Conservation (phyloP, 1,284 basidiomycete species). For the Coriolopsis trogii region DNA sequence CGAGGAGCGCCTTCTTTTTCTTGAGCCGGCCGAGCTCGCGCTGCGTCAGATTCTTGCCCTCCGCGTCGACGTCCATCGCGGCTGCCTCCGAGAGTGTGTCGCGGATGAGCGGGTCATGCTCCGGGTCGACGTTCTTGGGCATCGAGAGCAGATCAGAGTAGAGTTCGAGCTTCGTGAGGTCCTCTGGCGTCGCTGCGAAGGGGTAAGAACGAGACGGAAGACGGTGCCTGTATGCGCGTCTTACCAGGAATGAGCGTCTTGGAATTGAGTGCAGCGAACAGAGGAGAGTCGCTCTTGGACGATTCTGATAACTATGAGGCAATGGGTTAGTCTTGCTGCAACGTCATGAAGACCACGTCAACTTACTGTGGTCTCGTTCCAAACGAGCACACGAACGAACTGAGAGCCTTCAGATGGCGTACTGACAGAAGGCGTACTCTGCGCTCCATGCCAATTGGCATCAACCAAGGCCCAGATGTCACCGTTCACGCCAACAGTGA, state of each 20-base stretch:
- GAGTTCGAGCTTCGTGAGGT: slow-evolving; percentile 57
- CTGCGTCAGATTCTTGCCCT: slow-evolving; percentile 29
- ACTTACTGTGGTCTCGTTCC: slow-evolving; percentile 26
- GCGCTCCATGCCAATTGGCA: slow-evolving; percentile 25
- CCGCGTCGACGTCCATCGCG: slow-evolving; percentile 12
- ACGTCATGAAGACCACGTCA: no score
- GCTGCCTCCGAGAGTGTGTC: slow-evolving; percentile 29
- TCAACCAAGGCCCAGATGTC: slow-evolving; percentile 56
- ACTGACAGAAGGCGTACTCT: not conserved
- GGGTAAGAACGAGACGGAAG: not conserved
- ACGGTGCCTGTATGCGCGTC: slow-evolving; percentile 2
- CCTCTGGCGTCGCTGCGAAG: slow-evolving; percentile 49
- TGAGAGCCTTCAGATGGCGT: not conserved
- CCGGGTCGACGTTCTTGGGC: slow-evolving; percentile 61
- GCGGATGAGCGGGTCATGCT: slow-evolving; percentile 45
- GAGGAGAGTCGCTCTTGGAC: slow-evolving; percentile 17
- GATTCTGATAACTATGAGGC: slow-evolving; percentile 27
- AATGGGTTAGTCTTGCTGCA: not conserved
- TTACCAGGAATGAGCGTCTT: slow-evolving; percentile 42
- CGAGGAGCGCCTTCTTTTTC: slow-evolving; percentile 35
- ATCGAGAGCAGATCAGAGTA: slow-evolving; percentile 61
- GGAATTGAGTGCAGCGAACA: slow-evolving; percentile 45
- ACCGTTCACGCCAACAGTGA: slow-evolving; percentile 44
- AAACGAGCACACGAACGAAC: slow-evolving; percentile 19
- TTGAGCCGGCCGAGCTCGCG: slow-evolving; percentile 33